A percentile compares a stretch with the other conserved stretches of the same genome.
Conservation (phyloP, 2,329 filamentous ascomycete genomes). For the Colletotrichum chrysophilum region DNA sequence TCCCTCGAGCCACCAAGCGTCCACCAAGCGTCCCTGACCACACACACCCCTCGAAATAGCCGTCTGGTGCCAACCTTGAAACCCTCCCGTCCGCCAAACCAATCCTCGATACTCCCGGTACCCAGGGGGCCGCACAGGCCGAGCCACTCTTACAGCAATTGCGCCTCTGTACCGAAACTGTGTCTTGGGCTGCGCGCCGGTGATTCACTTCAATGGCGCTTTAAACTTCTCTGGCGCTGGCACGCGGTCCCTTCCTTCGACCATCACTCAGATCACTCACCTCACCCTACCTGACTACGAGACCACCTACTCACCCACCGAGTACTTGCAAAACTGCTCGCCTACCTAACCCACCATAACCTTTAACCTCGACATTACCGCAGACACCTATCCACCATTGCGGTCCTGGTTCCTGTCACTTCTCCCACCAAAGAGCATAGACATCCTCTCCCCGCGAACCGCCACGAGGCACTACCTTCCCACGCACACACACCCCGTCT, state of each 20-base stretch:
- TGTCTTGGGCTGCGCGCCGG: slow-evolving; percentile 18
- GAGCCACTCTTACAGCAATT: slow-evolving; percentile 16
- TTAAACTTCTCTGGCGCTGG: slow-evolving; percentile 16
- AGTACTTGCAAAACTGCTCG: not conserved
- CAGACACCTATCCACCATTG: not conserved
- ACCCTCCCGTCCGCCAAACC: slow-evolving; percentile 11
- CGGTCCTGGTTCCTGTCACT: not conserved
- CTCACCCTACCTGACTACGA: not conserved
- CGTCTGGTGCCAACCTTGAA: slow-evolving; percentile 12
- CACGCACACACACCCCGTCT: not conserved
- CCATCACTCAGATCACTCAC: not conserved
- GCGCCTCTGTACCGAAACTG: slow-evolving; percentile 19
- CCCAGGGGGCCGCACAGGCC: slow-evolving; percentile 16
- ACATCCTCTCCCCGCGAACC: not conserved
- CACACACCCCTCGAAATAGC: slow-evolving; percentile 1
- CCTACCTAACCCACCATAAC: not conserved
- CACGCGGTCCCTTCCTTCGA: slow-evolving; percentile 11
- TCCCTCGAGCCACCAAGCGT: not conserved
- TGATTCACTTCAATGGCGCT: slow-evolving; percentile 21
- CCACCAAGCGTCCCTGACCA: not conserved
- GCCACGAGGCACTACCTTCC: not conserved
- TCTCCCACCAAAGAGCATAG: not conserved
- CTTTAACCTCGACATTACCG: not conserved
- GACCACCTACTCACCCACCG: not conserved
- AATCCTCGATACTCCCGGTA: slow-evolving; percentile 14